Evolutionary conservation across 1,139 yeast species (phyloP), one percentile per base, ranked within the genome.

Genomic region (Candida sojae): DNA sequence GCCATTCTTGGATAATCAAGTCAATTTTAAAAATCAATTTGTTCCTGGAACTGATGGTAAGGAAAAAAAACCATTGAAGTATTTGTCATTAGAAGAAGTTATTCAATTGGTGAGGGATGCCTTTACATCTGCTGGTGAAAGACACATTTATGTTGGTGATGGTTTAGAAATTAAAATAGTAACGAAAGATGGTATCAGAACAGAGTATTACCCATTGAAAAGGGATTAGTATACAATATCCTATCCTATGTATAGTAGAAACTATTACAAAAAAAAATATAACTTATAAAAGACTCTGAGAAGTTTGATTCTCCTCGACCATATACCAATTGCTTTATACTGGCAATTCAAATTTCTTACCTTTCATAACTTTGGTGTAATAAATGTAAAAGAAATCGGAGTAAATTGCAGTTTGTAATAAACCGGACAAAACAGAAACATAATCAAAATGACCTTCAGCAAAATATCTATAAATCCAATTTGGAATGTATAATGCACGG

Each of bases 81-180:
- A 80, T 60, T 77, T 93, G 64, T 68, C 79, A 41, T 77, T 91
- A 56, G 97, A 90, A 2, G 96, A 92, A 69, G 97, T 91, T 25
- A 73, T 93, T 60, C 80, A 84, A 58, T 75, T 93, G 56, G 97
- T 93, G 37, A 85, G 84, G 64, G 99, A 93, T 70, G 96, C 99
- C 6, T 93, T 93, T 64, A 79, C 91, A 12, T 89, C 97, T 6
- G 99, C 97, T 31, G 92, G 98, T 26, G 99, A 93, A 72, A 88
- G 99, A 77, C 98, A 95, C 67, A 93, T 93, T 59, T 96, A 92
- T 60, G 98, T 93, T 46, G 99, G 99, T 73, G 99, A 93, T 72
- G 96, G 95, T 7, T 79, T 93, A 56, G 97, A 93, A 69, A 86
- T 93, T 48, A 73, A 87, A 58, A 88, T 93, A 60, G 93, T 93